Percentiles rank a stretch among this genome's conserved stretches.
phyloP scores from a whole-genome alignment of 345 rosid species.

The Melaleuca quinquenervia region DNA sequence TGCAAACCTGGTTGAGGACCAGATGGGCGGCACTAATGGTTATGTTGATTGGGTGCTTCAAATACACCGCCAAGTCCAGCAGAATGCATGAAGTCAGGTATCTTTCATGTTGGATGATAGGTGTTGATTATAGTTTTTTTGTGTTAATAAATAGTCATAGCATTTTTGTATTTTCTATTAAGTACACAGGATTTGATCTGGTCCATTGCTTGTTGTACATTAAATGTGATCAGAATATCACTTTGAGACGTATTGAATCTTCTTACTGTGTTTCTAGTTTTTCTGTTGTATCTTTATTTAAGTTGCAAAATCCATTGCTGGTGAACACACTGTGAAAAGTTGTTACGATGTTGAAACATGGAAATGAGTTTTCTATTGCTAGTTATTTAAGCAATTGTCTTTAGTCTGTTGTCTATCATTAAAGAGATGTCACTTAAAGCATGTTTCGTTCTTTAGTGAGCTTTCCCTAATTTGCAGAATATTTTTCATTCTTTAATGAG shows the following conservation, averaged over 20 bases:
- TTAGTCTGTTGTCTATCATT: not conserved
- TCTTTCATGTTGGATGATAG: not conserved
- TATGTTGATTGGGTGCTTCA: slow-evolving; percentile 80
- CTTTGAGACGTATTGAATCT: not conserved
- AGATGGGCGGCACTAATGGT: slow-evolving; percentile 57
- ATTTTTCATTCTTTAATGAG: not conserved
- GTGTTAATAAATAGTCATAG: not conserved
- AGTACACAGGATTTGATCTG: not conserved
- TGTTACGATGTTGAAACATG: not conserved
- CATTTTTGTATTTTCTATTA: not conserved
- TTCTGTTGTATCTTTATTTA: not conserved
- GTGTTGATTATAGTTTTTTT: not conserved
- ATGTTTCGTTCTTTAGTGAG: not conserved
- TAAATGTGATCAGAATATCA: not conserved
- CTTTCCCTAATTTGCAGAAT: too few species aligned
- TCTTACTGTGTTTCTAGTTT: not conserved
- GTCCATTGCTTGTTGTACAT: not conserved
- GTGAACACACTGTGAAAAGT: not conserved
- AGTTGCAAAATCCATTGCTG: not conserved
- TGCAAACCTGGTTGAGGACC: slow-evolving; percentile 77
- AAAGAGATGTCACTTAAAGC: not conserved
- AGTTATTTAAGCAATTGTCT: not conserved
- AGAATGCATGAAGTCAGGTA: slow-evolving; percentile 45
- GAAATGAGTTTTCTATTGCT: not conserved
- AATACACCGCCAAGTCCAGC: slow-evolving; percentile 86